Percentiles rank a stretch among this genome's conserved stretches.
These are phyloP conservation scores for Blastocladiella emersonii DNA, from an alignment of 371 early-diverging fungal genomes.

Conservation along the genomic window DNA sequence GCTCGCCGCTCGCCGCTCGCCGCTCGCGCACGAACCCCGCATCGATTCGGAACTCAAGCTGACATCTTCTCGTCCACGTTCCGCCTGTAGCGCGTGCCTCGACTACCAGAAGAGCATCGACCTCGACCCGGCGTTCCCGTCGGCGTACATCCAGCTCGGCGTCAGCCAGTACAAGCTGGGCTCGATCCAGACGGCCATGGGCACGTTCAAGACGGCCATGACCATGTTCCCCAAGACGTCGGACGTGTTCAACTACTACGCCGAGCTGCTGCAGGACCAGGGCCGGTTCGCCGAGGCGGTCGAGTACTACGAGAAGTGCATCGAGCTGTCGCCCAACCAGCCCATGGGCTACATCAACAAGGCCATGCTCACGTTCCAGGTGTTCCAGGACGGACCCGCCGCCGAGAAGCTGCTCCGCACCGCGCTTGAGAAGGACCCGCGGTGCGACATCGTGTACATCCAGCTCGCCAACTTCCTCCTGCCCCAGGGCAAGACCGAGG, in stretches of 20 bases:
- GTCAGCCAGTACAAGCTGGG: slow-evolving; percentile 86
- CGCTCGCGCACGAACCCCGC: too few species aligned
- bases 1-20: too few species aligned
- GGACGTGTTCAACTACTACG: slow-evolving; percentile 91
- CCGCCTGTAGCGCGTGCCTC: slow-evolving; percentile 60
- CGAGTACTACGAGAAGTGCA: slow-evolving; percentile 61
- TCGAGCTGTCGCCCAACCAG: slow-evolving; percentile 49
- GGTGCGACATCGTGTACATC: slow-evolving; percentile 87
- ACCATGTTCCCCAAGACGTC: slow-evolving; percentile 63
- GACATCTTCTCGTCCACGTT: slow-evolving; percentile 56
- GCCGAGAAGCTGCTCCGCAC: slow-evolving; percentile 65
- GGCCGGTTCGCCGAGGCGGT: slow-evolving; percentile 59
- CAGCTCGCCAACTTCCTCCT: slow-evolving; percentile 78
- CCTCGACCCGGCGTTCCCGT: slow-evolving; percentile 70
- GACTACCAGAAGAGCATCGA: slow-evolving; percentile 71
- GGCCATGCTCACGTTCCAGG: slow-evolving; percentile 72
- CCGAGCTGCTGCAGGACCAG: slow-evolving; percentile 83
- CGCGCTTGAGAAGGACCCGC: slow-evolving; percentile 78
- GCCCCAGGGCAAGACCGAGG: slow-evolving; percentile 70
- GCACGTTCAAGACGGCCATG: slow-evolving; percentile 63
- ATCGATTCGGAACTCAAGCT: slow-evolving; percentile 1
- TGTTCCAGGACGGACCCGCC: slow-evolving; percentile 49
- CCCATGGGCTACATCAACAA: slow-evolving; percentile 90
- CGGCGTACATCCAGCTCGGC: slow-evolving; percentile 79
- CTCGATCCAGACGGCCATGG: slow-evolving; percentile 51